Conservation (phyloP, 345 rosid genomes). For the Combretum micranthum region DNA sequence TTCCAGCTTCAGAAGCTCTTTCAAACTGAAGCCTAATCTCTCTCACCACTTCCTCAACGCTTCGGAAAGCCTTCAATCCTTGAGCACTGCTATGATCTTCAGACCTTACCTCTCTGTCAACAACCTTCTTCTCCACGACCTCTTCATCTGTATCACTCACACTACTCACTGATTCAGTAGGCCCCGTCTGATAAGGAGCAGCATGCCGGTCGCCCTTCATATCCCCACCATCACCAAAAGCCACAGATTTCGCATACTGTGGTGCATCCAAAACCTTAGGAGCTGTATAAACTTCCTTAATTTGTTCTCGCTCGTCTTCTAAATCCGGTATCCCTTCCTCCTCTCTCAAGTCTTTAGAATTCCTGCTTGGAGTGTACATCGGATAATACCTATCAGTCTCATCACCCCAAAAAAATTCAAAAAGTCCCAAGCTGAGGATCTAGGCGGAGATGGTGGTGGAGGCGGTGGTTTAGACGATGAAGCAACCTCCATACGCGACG, state of each 20-base stretch:
- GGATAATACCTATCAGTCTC: slow-evolving; percentile 37
- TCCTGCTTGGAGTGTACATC: slow-evolving; percentile 48
- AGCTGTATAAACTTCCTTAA: slow-evolving; percentile 54
- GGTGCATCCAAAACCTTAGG: slow-evolving; percentile 29
- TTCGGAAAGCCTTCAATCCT: slow-evolving; percentile 31
- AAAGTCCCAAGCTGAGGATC: slow-evolving; percentile 69
- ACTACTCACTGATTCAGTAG: slow-evolving; percentile 35
- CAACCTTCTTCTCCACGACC: slow-evolving; percentile 80
- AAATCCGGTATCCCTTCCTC: slow-evolving; percentile 96
- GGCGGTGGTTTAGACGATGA: slow-evolving; percentile 64
- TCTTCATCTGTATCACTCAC: slow-evolving; percentile 49
- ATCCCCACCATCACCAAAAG: slow-evolving; percentile 19
- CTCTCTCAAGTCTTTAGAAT: slow-evolving; percentile 73
- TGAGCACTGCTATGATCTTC: slow-evolving; percentile 31
- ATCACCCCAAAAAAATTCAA: slow-evolving; percentile 49
- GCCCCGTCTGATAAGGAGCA: slow-evolving; percentile 37
- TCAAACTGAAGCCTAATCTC: slow-evolving; percentile 68
- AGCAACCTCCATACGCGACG: slow-evolving; percentile 13
- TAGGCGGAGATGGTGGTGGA: slow-evolving; percentile 77
- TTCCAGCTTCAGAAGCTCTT: slow-evolving; percentile 78
- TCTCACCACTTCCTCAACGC: slow-evolving; percentile 44
- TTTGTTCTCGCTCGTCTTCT: slow-evolving; percentile 79
- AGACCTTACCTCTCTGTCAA: slow-evolving; percentile 32
- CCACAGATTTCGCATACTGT: slow-evolving; percentile 27
- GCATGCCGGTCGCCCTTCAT: slow-evolving; percentile 24